phyloP scores from a whole-genome alignment of 2,329 filamentous ascomycete genomes.

The Albifimbria verrucaria region DNA sequence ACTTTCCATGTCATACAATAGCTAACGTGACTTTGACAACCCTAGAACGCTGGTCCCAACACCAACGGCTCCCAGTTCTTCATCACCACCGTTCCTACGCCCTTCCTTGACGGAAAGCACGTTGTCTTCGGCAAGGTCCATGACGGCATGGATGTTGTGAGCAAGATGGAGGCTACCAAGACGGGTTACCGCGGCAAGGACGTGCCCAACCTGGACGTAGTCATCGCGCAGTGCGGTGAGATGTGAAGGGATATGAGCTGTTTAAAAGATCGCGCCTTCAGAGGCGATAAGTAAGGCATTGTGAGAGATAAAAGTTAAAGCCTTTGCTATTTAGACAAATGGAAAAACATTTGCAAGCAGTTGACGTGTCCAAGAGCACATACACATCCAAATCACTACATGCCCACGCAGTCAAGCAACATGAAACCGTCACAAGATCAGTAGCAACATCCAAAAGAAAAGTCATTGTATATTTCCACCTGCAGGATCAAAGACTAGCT shows the following conservation, averaged over 20 bases:
- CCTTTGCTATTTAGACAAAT: no score
- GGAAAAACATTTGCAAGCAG: no score
- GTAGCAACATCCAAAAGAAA: not conserved
- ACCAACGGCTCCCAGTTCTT: slow-evolving; percentile 98
- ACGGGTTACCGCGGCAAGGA: slow-evolving; percentile 72
- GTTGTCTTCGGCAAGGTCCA: slow-evolving; percentile 92
- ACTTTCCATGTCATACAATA: not conserved
- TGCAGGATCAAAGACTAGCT: not conserved
- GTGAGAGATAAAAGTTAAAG: no score
- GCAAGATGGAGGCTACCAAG: slow-evolving; percentile 88
- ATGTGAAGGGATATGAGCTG: slow-evolving; percentile 62
- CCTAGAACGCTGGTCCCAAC: slow-evolving; percentile 81
- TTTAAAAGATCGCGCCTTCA: no score
- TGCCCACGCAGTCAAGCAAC: not conserved
- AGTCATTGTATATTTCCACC: not conserved
- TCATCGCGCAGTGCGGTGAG: slow-evolving; percentile 85
- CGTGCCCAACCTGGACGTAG: slow-evolving; percentile 79
- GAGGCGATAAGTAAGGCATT: no score
- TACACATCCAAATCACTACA: no score
- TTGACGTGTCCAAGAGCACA: no score
- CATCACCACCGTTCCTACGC: slow-evolving; percentile 84
- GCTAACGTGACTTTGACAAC: slow-evolving; percentile 5
- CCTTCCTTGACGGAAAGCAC: slow-evolving; percentile 88
- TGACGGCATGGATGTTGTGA: slow-evolving; percentile 85
- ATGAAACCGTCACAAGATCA: not conserved